phyloP scores from a whole-genome alignment of 177 flowering plant genomes.

The Vitis hybrid region DNA sequence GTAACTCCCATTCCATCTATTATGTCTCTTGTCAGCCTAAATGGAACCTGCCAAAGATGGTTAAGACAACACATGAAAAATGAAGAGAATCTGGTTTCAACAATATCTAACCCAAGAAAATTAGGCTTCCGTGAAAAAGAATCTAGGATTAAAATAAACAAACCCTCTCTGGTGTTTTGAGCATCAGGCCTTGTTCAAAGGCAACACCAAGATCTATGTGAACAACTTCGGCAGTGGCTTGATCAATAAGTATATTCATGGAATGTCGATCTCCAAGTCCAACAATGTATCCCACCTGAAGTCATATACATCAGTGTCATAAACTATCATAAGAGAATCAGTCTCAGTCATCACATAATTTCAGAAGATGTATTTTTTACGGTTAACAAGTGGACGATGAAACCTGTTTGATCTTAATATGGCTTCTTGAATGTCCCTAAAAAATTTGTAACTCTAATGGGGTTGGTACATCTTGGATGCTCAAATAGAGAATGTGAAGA shows the following conservation, averaged over 20 bases:
- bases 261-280: slow-evolving; percentile 98
- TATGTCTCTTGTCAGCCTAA: slow-evolving; percentile 93
- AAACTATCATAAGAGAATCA: not conserved
- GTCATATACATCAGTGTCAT: slow-evolving; percentile 3
- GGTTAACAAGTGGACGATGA: not conserved
- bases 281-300: slow-evolving; percentile 94
- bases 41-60: slow-evolving; percentile 66
- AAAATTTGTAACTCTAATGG: too few relatives aligned
- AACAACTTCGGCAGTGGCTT: slow-evolving; percentile 94
- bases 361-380: not conserved
- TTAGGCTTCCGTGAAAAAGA: not conserved
- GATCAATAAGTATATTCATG: slow-evolving; percentile 91
- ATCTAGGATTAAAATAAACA: slow-evolving; percentile 15
- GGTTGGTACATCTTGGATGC: too few relatives aligned
- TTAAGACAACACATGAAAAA: not conserved
- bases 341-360: too few relatives aligned
- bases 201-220: slow-evolving; percentile 99
- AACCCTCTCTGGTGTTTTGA: slow-evolving; percentile 97
- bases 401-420: too few relatives aligned
- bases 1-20: slow-evolving; percentile 98
- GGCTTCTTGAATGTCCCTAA: too few relatives aligned
- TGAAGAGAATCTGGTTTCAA: not conserved
- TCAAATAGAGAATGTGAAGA: too few relatives aligned
- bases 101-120: not conserved
- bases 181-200: slow-evolving; percentile 98